Evolutionary conservation across 2,329 filamentous ascomycete genomes (phyloP), one percentile per base, ranked within the genome.

Genomic region (Curvularia sp.): DNA sequence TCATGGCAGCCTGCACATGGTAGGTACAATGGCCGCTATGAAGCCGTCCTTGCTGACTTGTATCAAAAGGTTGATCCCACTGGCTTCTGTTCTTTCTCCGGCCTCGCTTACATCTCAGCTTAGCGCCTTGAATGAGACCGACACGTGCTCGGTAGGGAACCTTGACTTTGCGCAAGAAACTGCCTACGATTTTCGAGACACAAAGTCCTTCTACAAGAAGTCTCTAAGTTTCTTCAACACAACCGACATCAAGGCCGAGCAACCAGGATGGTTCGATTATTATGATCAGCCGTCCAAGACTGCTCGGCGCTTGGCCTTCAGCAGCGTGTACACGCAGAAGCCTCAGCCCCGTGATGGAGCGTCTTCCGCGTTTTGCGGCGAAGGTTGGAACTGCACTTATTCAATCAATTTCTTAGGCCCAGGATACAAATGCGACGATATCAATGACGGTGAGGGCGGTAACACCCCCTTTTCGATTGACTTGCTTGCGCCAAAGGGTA

Each of bases 281-380:
- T 78, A 74, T 41, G 74, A 77, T 46, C 72, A 75, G 49, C 74
- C 75, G 1, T 74, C 72, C 1, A 77, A 76, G 57, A 72, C 71
- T 41, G 67, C 70, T 15, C 70, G 65, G 27, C 69, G 73, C 10
- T 51, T 77, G 5, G 67, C 69, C 2, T 68, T 73, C 41, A 74
- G 69, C n/a, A 69, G 64, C 18, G 69, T 68, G 5, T 78, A 77
- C 52, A 52, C 73, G n/a, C 66, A 70, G 15, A 71, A 72, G 46
- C 64, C 75, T 25, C 70, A 74, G 32, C 53, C 62, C 12, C 58
- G 64, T 6, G 53, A 67, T 8, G 65, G 64, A 38, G 74, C 71
- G 7, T 66, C 69, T 9, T 18, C 65, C 5, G 56, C 67, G 5
- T 66, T 70, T 10, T 78, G 76, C 38, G 75, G 71, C 2, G 52